Evolutionary conservation across 2,329 filamentous ascomycete genomes (phyloP), one percentile per base, ranked within the genome.

Genomic region (Sporothrix euskadiensis): DNA sequence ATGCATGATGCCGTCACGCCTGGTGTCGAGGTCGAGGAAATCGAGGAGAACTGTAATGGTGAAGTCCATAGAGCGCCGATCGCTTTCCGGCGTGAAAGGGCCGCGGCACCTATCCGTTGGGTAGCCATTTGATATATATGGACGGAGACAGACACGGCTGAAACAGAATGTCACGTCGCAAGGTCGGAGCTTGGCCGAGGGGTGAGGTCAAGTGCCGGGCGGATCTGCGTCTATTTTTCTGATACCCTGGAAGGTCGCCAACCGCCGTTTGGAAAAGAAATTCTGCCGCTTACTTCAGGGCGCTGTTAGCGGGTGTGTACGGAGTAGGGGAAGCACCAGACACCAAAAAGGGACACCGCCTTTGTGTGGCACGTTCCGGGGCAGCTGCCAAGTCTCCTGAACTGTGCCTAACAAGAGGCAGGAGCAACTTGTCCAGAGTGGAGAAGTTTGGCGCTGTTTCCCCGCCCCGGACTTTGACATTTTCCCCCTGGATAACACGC

Each of bases 1-100:
- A 85, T 78, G 78, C 87, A 88, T 70, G 83, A 22, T 3, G 52
- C 66, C 16, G 75, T 19, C 10, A 57, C 68, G 9, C 35, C 35
- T 12, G 56, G 49, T 4, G 73, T 39, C 2, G 32, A 7, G 14
- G 14, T 19, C 26, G 44, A 69, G 22, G 54, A 22, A 16, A 68
- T 19, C 35, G 44, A 69, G 22, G 54, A 22, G 22, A 68, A 68
- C 26, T n/a, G 57, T 9, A 54, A 39, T 9, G 71, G 10, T 9
- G 61, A 63, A 10, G 52, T 49, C 70, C 65, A 74, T 7, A 65
- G 41, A 3, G 73, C 30, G 10, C 57, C 49, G 9, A 66, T 22
- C 12, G 52, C 49, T 32, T n/a, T 59, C 59, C 66, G 9, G 59
- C 49, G 61, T 12, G 52, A 54, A 16, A 71, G 59, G n/a, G 57